Percentiles rank a stretch among this genome's conserved stretches.
Evolutionary conservation across 2,329 filamentous ascomycete genomes (phyloP).

Genomic region (Didymosphaeria variabile): DNA sequence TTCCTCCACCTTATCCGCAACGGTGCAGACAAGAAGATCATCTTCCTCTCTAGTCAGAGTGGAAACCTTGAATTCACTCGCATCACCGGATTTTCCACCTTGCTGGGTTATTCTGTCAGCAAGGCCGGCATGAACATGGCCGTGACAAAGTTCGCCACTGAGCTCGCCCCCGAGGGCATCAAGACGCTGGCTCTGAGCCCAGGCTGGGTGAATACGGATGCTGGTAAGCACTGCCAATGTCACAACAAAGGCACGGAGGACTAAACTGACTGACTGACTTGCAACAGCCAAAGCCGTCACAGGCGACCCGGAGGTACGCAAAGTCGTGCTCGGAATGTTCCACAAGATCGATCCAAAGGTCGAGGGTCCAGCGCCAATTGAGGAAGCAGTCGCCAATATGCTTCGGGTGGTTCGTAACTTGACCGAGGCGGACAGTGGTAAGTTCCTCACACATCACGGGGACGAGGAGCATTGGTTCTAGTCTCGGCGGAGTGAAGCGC

Average conservation of each 20-base stretch:
- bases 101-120: slow-evolving; percentile 56
- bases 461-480: slow-evolving; percentile 19
- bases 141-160: slow-evolving; percentile 62
- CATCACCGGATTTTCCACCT: slow-evolving; percentile 46
- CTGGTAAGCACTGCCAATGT: slow-evolving; percentile 24
- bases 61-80: slow-evolving; percentile 49
- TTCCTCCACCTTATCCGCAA: slow-evolving; percentile 62
- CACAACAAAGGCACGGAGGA: background rate
- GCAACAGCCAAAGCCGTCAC: slow-evolving; percentile 22
- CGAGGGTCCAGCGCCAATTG: slow-evolving; percentile 18
- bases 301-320: slow-evolving; percentile 22
- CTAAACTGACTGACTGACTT: slow-evolving; percentile 8
- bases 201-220: slow-evolving; percentile 41
- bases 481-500: slow-evolving; percentile 3
- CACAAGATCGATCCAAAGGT: slow-evolving; percentile 23
- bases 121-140: slow-evolving; percentile 63
- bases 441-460: slow-evolving; percentile 24
- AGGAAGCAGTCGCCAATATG: slow-evolving; percentile 19
- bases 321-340: slow-evolving; percentile 20
- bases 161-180: slow-evolving; percentile 34
- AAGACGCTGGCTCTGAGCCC: slow-evolving; percentile 47
- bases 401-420: slow-evolving; percentile 21
- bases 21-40: slow-evolving; percentile 63
- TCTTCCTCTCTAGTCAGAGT: slow-evolving; percentile 59
- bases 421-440: slow-evolving; percentile 23